Percentiles rank a stretch among this genome's conserved stretches.
Evolutionary conservation across 805 yeast genomes (phyloP).

Genomic region (Metschnikowia cubensis): DNA sequence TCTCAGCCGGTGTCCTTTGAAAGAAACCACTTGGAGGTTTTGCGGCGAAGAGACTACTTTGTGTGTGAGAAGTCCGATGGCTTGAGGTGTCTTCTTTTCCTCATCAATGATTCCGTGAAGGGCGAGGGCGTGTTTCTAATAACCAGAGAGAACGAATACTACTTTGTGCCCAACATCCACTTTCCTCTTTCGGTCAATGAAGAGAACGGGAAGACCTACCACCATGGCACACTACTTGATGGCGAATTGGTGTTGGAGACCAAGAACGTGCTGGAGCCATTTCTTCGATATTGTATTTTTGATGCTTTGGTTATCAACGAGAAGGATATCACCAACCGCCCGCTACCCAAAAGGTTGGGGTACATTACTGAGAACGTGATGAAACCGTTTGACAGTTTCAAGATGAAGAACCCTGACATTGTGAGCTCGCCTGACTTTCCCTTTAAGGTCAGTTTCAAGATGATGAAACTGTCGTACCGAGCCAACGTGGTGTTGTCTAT

Average conservation of each 20-base stretch:
- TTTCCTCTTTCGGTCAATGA: constrained; percentile 57
- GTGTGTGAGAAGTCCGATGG: constrained; percentile 98
- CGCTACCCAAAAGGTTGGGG: constrained; percentile 78
- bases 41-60: constrained; percentile 71
- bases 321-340: constrained; percentile 60
- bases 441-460: constrained; percentile 79
- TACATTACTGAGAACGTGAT: constrained; percentile 77
- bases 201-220: constrained; percentile 53
- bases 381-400: constrained; percentile 74
- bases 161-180: constrained; percentile 75
- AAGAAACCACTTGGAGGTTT: constrained; percentile 60
- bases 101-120: constrained; percentile 60
- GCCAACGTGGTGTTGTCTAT: constrained; percentile 70
- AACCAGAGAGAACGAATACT: constrained; percentile 85
- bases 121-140: constrained; percentile 89
- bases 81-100: constrained; percentile 71
- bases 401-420: constrained; percentile 66
- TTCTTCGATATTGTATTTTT: constrained; percentile 75
- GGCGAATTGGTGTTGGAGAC: constrained; percentile 87
- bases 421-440: constrained; percentile 65
- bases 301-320: constrained; percentile 88
- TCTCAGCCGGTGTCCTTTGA: constrained; percentile 94
- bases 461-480: constrained; percentile 81
- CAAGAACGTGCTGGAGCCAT: constrained; percentile 50
- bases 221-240: constrained; percentile 85